Evolutionary conservation across 2,329 filamentous ascomycete genomes (phyloP).

Genomic region (Xylaria arbuscula): DNA sequence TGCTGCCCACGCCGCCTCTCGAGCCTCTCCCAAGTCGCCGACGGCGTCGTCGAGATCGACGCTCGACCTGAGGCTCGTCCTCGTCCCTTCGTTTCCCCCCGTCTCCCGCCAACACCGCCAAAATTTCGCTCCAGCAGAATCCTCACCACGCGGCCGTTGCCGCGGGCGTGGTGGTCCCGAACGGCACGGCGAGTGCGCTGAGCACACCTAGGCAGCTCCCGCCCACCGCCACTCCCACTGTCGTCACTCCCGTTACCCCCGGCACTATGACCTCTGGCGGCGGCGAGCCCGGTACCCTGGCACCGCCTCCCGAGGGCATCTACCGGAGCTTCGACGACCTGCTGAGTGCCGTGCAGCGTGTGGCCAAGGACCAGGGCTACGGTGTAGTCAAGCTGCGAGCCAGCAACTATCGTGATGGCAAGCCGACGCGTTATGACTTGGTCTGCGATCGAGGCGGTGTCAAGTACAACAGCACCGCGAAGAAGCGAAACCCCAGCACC

Average conservation of each 20-base stretch:
- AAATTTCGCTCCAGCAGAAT: slow-evolving; percentile 51
- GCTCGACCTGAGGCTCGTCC: slow-evolving; percentile 36
- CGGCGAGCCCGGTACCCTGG: slow-evolving; percentile 52
- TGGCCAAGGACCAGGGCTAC: slow-evolving; percentile 71
- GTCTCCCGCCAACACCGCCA: slow-evolving; percentile 47
- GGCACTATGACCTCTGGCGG: slow-evolving; percentile 41
- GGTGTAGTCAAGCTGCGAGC: slow-evolving; percentile 71
- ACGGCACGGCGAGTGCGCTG: slow-evolving; percentile 48
- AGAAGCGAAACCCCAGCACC: slow-evolving; percentile 72
- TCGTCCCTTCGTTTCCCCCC: slow-evolving; percentile 42
- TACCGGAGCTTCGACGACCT: slow-evolving; percentile 70
- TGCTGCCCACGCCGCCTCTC: slow-evolving; percentile 10
- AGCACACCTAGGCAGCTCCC: slow-evolving; percentile 47
- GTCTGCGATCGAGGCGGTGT: slow-evolving; percentile 72
- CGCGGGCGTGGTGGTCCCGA: slow-evolving; percentile 46
- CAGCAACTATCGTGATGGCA: slow-evolving; percentile 72
- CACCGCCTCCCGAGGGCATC: slow-evolving; percentile 69
- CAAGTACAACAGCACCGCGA: slow-evolving; percentile 73
- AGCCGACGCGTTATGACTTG: slow-evolving; percentile 71
- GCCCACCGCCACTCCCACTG: slow-evolving; percentile 36
- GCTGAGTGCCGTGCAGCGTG: slow-evolving; percentile 66
- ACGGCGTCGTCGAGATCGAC: slow-evolving; percentile 38
- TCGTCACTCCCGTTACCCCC: slow-evolving; percentile 43
- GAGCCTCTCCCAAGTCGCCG: slow-evolving; percentile 4
- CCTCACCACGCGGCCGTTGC: slow-evolving; percentile 51